These are phyloP conservation scores for Kwoniella dendrophila DNA, from an alignment of 768 basidiomycete genomes.

Conservation along the genomic window DNA sequence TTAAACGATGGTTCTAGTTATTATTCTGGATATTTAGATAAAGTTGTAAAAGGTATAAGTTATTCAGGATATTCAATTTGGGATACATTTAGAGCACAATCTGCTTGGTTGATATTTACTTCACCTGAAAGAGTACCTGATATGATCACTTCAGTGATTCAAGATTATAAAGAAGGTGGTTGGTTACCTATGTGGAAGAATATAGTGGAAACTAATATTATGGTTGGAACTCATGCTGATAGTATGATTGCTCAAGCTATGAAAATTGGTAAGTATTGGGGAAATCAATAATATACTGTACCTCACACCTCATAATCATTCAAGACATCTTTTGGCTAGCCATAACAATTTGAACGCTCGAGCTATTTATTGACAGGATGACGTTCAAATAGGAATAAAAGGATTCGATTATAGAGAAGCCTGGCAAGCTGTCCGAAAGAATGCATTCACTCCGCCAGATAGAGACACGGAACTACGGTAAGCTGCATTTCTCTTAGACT, in stretches of 20 bases:
- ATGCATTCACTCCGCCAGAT: slow-evolving; percentile 62
- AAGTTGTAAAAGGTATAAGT: slow-evolving; percentile 62
- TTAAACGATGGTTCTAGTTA: slow-evolving; percentile 57
- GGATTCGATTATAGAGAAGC: slow-evolving; percentile 68
- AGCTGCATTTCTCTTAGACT: slow-evolving; percentile 49
- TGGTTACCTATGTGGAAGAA: slow-evolving; percentile 94
- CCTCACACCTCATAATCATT: neutral
- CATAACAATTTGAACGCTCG: neutral
- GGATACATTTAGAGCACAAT: slow-evolving; percentile 78
- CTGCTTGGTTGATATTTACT: slow-evolving; percentile 76
- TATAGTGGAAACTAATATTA: slow-evolving; percentile 80
- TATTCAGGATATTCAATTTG: slow-evolving; percentile 70
- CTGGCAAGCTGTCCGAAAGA: slow-evolving; percentile 75
- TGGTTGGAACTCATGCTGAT: slow-evolving; percentile 75
- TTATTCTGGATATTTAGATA: slow-evolving; percentile 76
- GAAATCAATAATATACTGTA: too few species aligned
- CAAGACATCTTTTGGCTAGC: neutral
- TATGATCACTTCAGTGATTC: slow-evolving; percentile 78
- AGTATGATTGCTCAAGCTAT: slow-evolving; percentile 41
- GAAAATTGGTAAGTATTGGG: slow-evolving; percentile 29
- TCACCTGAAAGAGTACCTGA: slow-evolving; percentile 74
- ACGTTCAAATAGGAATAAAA: slow-evolving; percentile 58
- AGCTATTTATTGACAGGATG: neutral
- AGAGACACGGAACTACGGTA: slow-evolving; percentile 59
- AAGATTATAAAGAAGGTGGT: slow-evolving; percentile 72